These are phyloP conservation scores for Pseudocercospora vitis DNA, from an alignment of 2,329 filamentous ascomycete genomes.

Conservation along the genomic window DNA sequence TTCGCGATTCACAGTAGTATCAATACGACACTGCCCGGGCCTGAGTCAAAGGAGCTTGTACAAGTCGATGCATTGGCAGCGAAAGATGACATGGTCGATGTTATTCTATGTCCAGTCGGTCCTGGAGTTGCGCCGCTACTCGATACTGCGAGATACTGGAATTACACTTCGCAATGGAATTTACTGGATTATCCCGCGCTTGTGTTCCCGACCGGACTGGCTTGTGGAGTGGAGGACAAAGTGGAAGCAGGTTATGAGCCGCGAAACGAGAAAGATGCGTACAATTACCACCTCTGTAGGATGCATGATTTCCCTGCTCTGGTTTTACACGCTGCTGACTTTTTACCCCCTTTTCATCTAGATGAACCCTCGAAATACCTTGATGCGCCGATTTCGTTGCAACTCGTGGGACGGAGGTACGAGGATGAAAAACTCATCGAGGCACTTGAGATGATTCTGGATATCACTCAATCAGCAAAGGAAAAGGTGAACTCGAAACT, in stretches of 20 bases:
- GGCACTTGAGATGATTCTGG: constrained; percentile 40
- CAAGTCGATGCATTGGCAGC: constrained; percentile 19
- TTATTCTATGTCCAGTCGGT: constrained; percentile 61
- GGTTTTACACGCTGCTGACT: not conserved
- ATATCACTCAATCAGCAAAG: constrained; percentile 9
- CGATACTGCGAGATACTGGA: constrained; percentile 59
- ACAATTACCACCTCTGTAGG: constrained; percentile 51
- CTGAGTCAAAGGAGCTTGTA: constrained; percentile 23
- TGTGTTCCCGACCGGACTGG: constrained; percentile 58
- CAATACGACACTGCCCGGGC: constrained; percentile 32
- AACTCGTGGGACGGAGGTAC: constrained; percentile 55
- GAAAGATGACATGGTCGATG: constrained; percentile 51
- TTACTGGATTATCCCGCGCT: constrained; percentile 59
- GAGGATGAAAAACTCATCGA: constrained; percentile 56
- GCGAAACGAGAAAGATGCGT: constrained; percentile 50
- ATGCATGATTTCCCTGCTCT: constrained; percentile 7
- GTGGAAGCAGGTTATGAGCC: constrained; percentile 40
- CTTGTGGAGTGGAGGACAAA: constrained; percentile 46
- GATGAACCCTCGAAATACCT: constrained; percentile 46
- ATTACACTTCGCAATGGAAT: constrained; percentile 68
- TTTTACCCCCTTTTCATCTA: not conserved
- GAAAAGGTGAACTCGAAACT: not conserved
- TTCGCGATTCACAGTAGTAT: no score
- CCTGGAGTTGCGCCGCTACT: constrained; percentile 57
- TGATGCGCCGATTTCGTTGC: constrained; percentile 54